phyloP scores from a whole-genome alignment of 2,329 filamentous ascomycete species.

The Beauveria bassiana region DNA sequence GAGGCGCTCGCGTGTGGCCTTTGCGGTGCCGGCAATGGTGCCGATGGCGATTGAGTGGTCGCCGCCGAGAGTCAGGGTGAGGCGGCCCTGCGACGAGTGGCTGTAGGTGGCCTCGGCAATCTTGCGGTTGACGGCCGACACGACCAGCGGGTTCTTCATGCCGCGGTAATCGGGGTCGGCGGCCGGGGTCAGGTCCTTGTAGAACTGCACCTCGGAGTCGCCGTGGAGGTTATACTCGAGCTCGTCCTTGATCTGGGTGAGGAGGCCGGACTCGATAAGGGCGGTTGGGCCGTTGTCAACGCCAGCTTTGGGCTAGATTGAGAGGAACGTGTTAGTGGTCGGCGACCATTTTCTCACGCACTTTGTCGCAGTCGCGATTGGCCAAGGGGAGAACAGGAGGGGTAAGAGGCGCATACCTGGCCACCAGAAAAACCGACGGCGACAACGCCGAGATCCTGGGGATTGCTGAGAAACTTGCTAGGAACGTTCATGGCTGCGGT shows the following conservation, averaged over 20 bases:
- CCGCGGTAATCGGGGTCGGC: constrained; percentile 71
- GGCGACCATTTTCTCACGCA: background rate
- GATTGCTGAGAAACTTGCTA: constrained; percentile 71
- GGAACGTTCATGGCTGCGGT: constrained; percentile 39
- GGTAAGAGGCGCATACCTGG: constrained; percentile 54
- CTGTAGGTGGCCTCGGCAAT: constrained; percentile 81
- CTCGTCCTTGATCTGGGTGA: constrained; percentile 74
- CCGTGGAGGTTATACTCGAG: constrained; percentile 84
- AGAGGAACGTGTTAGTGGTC: constrained; percentile 11
- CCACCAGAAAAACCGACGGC: constrained; percentile 95
- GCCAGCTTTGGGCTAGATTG: constrained; percentile 73
- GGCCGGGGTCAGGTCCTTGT: constrained; percentile 64
- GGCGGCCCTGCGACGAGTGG: constrained; percentile 73
- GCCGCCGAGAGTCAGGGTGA: constrained; percentile 88
- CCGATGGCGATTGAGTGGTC: constrained; percentile 97
- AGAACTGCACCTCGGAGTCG: constrained; percentile 74
- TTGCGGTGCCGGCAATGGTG: constrained; percentile 79
- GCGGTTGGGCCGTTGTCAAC: constrained; percentile 87
- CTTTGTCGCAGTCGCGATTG: background rate
- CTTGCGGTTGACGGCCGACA: constrained; percentile 74
- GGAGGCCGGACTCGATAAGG: constrained; percentile 80
- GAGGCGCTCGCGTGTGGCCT: constrained; percentile 76
- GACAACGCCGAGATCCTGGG: constrained; percentile 79
- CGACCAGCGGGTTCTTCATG: constrained; percentile 90
- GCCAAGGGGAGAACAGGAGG: background rate